Evolutionary conservation across 148 eudicot genomes (phyloP).

Genomic region (Polygonum aviculare): DNA sequence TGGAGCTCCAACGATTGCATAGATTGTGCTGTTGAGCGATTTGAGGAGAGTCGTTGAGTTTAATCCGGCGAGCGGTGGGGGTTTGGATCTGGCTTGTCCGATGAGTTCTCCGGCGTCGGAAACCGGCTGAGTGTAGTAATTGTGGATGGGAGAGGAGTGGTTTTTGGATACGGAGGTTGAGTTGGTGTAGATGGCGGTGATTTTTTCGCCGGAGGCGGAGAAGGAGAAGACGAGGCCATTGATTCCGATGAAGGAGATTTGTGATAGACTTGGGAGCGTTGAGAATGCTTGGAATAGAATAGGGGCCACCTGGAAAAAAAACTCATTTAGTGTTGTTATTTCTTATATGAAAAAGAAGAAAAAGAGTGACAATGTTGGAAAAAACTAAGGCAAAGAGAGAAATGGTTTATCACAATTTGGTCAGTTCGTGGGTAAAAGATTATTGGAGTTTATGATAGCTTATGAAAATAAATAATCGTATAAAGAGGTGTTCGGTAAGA

Average conservation of each 20-base stretch:
- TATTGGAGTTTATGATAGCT: too few relatives aligned
- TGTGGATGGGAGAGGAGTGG: constrained; percentile 23
- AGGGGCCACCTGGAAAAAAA: constrained; percentile 3
- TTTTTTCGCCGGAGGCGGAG: constrained; percentile 13
- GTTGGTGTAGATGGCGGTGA: constrained; percentile 47
- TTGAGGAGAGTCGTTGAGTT: background rate
- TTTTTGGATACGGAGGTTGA: constrained; percentile 18
- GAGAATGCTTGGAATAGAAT: background rate
- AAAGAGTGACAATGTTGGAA: too few relatives aligned
- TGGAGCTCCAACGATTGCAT: constrained; percentile 16
- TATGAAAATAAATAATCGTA: too few relatives aligned
- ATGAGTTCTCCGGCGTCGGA: background rate
- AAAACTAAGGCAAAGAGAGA: too few relatives aligned
- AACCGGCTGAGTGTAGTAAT: constrained; percentile 19
- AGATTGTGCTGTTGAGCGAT: background rate
- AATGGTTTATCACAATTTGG: too few relatives aligned
- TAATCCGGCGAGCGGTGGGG: background rate
- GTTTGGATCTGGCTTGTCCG: background rate
- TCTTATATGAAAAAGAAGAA: too few relatives aligned
- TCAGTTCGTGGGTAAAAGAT: too few relatives aligned
- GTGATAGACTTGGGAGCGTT: constrained; percentile 27
- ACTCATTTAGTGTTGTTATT: too few relatives aligned
- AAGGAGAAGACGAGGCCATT: constrained; percentile 64
- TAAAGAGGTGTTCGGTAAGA: too few relatives aligned
- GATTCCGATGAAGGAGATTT: constrained; percentile 42